Conservation (phyloP, 495 filamentous ascomycete species). For the Lasiosphaeris hirsuta region DNA sequence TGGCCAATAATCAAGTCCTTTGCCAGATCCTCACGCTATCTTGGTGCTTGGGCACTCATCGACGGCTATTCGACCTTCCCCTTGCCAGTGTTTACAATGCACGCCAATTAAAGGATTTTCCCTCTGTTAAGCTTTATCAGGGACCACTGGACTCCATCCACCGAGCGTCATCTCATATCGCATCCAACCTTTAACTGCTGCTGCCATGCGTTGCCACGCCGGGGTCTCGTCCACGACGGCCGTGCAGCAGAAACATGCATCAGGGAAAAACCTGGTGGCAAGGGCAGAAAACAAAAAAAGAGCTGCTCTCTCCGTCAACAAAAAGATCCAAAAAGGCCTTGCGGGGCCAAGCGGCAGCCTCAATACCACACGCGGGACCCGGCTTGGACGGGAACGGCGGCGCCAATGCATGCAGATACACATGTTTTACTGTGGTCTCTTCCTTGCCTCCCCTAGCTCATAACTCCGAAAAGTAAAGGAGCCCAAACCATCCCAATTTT, state of each 20-base stretch:
- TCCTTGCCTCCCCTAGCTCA: neutral
- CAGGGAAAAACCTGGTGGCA: neutral
- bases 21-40: too few relatives aligned
- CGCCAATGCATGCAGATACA: constrained; percentile 15
- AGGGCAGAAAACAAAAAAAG: neutral
- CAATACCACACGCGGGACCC: neutral
- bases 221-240: neutral
- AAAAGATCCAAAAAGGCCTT: neutral
- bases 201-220: constrained; percentile 3
- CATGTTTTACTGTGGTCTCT: constrained; percentile 6
- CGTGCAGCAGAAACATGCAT: neutral
- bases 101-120: too few relatives aligned
- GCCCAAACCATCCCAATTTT: too few relatives aligned
- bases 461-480: neutral
- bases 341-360: neutral
- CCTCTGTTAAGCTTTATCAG: neutral
- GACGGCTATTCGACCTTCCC: too few relatives aligned
- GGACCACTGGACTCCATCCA: neutral
- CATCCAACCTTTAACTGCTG: neutral
- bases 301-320: neutral
- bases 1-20: too few relatives aligned
- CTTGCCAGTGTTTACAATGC: too few relatives aligned
- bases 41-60: too few relatives aligned
- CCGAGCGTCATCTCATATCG: neutral
- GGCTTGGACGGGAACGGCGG: neutral